Evolutionary conservation across 2,329 filamentous ascomycete genomes (phyloP).

Genomic region (Diaporthe sp.): DNA sequence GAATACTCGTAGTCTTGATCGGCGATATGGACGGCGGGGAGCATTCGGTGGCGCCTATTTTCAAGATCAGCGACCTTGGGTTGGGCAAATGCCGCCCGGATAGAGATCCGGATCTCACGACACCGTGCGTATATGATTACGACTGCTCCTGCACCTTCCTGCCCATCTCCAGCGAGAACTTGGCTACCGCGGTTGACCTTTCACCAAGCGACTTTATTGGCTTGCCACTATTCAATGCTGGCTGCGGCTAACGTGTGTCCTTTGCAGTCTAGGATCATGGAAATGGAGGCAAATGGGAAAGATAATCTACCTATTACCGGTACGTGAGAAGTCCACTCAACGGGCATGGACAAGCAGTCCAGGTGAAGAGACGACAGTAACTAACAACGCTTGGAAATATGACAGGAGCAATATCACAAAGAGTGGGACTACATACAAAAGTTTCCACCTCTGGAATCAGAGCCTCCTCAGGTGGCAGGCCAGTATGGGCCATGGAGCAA

Average conservation of each 20-base stretch:
- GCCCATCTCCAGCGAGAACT: no score
- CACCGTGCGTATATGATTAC: conserved; percentile 2
- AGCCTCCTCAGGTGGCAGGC: background rate
- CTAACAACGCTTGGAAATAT: background rate
- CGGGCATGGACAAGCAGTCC: no score
- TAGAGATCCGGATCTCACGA: background rate
- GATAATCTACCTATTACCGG: background rate
- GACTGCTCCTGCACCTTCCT: background rate
- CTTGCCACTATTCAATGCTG: background rate
- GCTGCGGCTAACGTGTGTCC: background rate
- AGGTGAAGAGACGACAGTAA: no score
- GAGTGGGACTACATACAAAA: conserved; percentile 30
- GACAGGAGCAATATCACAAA: conserved; percentile 28
- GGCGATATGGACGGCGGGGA: background rate
- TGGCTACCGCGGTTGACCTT: background rate
- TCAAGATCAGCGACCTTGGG: conserved; percentile 21
- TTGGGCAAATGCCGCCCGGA: background rate
- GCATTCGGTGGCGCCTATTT: background rate
- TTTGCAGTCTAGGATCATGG: background rate
- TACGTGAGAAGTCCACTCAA: background rate
- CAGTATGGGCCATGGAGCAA: conserved; percentile 31
- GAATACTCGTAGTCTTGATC: conserved; percentile 15
- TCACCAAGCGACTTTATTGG: no score
- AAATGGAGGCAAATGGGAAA: background rate
- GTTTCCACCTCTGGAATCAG: background rate